Conservation (phyloP, 2,329 filamentous ascomycete species). For the Fusarium cicatricum region DNA sequence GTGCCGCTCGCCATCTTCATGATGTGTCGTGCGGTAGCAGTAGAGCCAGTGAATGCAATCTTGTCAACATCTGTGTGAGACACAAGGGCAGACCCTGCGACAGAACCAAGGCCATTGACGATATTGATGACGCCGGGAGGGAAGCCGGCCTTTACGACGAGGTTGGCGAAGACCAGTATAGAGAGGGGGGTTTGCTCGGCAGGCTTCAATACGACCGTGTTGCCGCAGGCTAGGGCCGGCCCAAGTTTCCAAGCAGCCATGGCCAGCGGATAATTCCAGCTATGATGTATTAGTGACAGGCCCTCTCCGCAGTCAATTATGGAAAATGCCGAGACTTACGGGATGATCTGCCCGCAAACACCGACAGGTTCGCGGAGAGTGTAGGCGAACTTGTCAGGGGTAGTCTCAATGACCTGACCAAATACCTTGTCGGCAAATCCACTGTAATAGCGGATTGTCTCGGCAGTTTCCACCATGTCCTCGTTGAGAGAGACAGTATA, state of each 20-base stretch:
- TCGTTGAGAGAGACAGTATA: conserved; percentile 71
- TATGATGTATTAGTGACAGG: not conserved
- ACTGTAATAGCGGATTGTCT: conserved; percentile 74
- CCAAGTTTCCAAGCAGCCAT: conserved; percentile 74
- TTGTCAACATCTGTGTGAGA: conserved; percentile 76
- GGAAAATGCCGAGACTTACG: conserved; percentile 40
- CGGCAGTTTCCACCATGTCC: conserved; percentile 62
- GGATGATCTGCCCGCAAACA: conserved; percentile 78
- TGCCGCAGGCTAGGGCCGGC: conserved; percentile 71
- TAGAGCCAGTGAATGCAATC: conserved; percentile 81
- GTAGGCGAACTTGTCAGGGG: conserved; percentile 74
- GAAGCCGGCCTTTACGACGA: conserved; percentile 78
- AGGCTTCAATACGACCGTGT: conserved; percentile 70
- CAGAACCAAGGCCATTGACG: conserved; percentile 73
- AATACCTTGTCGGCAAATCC: conserved; percentile 83
- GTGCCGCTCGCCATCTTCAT: conserved; percentile 78
- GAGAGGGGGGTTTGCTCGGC: conserved; percentile 74
- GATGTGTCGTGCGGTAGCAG: conserved; percentile 74
- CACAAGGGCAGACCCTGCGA: conserved; percentile 73
- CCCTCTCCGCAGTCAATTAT: fast-evolving
- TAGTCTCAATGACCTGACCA: conserved; percentile 78
- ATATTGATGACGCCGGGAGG: conserved; percentile 82
- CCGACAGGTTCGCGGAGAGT: conserved; percentile 80
- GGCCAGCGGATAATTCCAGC: conserved; percentile 71
- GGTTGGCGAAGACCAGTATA: conserved; percentile 69